These are phyloP conservation scores for Pseudogymnoascus sp. DNA, from an alignment of 2,329 filamentous ascomycete species.

Conservation along the genomic window DNA sequence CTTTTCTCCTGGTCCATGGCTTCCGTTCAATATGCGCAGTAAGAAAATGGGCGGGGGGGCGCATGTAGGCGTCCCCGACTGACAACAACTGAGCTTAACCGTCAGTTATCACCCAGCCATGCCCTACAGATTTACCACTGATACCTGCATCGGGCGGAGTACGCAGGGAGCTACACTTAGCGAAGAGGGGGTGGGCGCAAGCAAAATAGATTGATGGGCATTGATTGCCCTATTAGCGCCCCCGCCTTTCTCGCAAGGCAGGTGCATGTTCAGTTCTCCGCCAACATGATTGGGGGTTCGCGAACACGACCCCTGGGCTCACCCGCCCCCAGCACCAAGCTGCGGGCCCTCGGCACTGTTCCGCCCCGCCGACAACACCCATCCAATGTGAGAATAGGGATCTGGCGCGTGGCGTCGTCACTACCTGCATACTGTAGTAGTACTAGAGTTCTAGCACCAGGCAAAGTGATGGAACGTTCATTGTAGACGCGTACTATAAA, in stretches of 20 bases:
- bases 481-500: neutral
- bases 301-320: neutral
- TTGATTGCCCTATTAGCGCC: constrained; percentile 28
- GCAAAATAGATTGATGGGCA: neutral
- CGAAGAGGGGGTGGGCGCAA: neutral
- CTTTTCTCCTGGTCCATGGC: neutral
- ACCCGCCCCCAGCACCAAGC: neutral
- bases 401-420: neutral
- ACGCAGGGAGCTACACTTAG: neutral
- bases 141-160: neutral
- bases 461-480: too few species aligned
- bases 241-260: neutral
- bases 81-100: neutral
- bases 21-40: neutral
- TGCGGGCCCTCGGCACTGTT: neutral
- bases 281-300: neutral
- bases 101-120: neutral
- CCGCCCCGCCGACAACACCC: neutral
- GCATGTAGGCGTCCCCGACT: neutral
- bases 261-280: constrained; percentile 1
- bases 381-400: constrained; percentile 1
- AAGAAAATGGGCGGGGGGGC: neutral
- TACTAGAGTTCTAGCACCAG: neutral
- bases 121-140: neutral
- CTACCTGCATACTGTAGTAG: neutral